A percentile compares a stretch with the other conserved stretches of the same genome.
phyloP scores from a whole-genome alignment of 768 basidiomycete genomes.

The Suillus subluteus region DNA sequence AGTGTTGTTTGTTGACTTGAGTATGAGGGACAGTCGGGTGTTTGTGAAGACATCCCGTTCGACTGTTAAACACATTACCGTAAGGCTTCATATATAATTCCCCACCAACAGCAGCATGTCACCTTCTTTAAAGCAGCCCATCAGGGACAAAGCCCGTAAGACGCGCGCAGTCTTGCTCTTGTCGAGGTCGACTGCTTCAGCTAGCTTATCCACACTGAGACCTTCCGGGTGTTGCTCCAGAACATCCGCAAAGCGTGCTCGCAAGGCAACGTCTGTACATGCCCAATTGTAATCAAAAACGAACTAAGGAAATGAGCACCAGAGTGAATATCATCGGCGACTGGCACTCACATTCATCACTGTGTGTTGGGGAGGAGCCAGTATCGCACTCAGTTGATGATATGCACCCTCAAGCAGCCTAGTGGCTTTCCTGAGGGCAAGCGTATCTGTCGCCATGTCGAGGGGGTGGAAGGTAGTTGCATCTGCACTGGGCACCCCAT shows the following conservation, averaged over 20 bases:
- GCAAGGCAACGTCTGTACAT: constrained; percentile 27
- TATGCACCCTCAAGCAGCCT: constrained; percentile 32
- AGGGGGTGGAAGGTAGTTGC: constrained; percentile 26
- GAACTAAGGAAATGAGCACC: constrained; percentile 4
- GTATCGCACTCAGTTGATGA: constrained; percentile 29
- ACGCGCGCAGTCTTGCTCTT: constrained; percentile 33
- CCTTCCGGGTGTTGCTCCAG: constrained; percentile 30
- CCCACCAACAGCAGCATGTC: background rate
- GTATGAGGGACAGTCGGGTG: constrained; percentile 37
- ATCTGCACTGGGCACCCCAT: constrained; percentile 29
- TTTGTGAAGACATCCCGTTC: constrained; percentile 33
- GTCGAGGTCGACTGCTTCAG: constrained; percentile 26
- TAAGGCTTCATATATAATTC: background rate
- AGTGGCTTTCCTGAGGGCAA: background rate
- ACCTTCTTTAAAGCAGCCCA: constrained; percentile 37
- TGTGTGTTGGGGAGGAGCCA: constrained; percentile 33
- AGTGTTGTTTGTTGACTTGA: constrained; percentile 19
- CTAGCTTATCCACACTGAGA: constrained; percentile 28
- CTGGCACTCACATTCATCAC: constrained; percentile 26
- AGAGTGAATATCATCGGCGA: background rate
- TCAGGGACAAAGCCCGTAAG: constrained; percentile 34
- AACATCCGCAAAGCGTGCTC: constrained; percentile 29
- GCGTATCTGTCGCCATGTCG: constrained; percentile 15
- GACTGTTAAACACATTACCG: constrained; percentile 19
- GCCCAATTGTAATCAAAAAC: constrained; percentile 30